Evolutionary conservation across 148 eudicot species (phyloP).

Genomic region (Limonium bicolor): DNA sequence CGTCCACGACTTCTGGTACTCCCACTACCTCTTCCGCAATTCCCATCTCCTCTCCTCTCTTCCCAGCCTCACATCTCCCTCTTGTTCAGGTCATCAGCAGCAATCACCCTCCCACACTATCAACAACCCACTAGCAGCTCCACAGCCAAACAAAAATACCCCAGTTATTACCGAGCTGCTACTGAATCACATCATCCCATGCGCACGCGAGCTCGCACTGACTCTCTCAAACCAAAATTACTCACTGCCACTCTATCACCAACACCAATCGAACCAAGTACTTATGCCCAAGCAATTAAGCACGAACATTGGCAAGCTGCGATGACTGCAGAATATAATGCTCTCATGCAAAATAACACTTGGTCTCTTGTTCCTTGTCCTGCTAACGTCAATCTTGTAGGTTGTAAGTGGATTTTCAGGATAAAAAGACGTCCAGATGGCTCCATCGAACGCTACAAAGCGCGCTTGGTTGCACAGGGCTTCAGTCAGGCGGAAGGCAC

Average conservation of each 20-base stretch:
- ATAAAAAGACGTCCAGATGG: background rate
- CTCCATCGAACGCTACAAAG: background rate
- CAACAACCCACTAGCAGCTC: background rate
- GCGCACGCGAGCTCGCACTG: background rate
- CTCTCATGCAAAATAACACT: background rate
- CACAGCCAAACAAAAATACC: background rate
- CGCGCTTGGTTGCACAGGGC: background rate
- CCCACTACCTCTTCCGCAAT: too few species aligned
- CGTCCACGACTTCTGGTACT: too few species aligned
- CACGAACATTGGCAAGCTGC: background rate
- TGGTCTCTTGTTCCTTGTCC: constrained; percentile 1
- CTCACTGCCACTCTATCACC: background rate
- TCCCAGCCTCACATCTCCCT: too few species aligned
- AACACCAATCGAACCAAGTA: background rate
- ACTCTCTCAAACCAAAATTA: background rate
- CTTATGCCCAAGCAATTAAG: background rate
- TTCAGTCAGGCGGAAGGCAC: background rate
- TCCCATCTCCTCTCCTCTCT: too few species aligned
- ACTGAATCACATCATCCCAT: background rate
- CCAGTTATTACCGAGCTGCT: background rate
- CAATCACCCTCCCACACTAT: background rate
- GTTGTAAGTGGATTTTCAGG: background rate
- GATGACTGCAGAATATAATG: background rate
- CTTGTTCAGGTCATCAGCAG: too few species aligned
- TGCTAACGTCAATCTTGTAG: background rate